phyloP scores from a whole-genome alignment of 169 alveolate species.

The Cryptosporidium bovis region DNA sequence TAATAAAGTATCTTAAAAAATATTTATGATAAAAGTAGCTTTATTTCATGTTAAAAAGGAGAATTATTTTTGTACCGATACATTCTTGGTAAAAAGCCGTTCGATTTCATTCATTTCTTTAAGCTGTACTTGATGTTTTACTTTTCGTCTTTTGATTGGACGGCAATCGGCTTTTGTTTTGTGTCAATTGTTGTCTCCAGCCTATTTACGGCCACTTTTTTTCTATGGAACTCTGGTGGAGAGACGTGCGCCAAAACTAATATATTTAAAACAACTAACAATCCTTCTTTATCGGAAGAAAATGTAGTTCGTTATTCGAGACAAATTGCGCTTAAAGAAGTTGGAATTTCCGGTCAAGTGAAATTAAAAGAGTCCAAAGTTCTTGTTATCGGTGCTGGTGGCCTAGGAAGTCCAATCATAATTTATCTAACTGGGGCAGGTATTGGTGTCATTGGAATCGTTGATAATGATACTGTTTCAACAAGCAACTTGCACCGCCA shows the following conservation, averaged over 20 bases:
- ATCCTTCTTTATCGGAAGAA: slow-evolving; percentile 76
- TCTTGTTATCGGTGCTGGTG: slow-evolving; percentile 97
- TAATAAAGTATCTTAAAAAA: background rate
- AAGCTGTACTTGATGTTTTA: background rate
- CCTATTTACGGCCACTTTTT: slow-evolving; percentile 6
- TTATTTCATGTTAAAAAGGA: background rate
- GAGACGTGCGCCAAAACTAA: background rate
- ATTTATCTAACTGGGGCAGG: slow-evolving; percentile 97
- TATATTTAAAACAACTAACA: slow-evolving; percentile 13
- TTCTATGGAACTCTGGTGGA: slow-evolving; percentile 49
- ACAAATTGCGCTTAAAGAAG: slow-evolving; percentile 85
- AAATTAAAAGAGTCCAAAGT: slow-evolving; percentile 87
- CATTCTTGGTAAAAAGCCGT: background rate
- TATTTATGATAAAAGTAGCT: slow-evolving; percentile 4
- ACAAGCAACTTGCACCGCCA: slow-evolving; percentile 87
- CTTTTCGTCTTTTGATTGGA: slow-evolving; percentile 20
- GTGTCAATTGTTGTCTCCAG: slow-evolving; percentile 12
- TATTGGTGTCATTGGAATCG: slow-evolving; percentile 91
- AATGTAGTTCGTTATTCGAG: slow-evolving; percentile 86
- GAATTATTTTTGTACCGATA: background rate
- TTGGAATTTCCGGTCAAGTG: slow-evolving; percentile 85
- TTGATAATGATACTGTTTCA: slow-evolving; percentile 89
- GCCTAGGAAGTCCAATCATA: slow-evolving; percentile 96
- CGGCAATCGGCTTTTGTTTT: slow-evolving; percentile 37
- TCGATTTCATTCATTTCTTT: background rate